Percentiles rank a stretch among this genome's conserved stretches.
Evolutionary conservation across 176 grass and related monocot genomes (phyloP).

Genomic region (Pontederia paniculata): DNA sequence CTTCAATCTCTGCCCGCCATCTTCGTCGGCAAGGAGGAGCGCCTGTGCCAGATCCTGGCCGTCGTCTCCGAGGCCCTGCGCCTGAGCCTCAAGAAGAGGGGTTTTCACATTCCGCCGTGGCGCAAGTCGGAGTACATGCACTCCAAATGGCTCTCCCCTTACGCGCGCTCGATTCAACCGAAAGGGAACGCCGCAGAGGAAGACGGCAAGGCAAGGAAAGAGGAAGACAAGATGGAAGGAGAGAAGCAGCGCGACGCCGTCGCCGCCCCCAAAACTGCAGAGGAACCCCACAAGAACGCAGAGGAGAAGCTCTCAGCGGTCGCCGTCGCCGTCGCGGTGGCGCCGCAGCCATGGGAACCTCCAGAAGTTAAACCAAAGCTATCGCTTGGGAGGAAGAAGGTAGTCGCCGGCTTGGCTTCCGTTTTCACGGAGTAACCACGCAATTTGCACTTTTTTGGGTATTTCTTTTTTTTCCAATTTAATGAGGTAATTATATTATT

Average conservation of each 20-base stretch:
- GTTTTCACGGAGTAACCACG: constrained; percentile 15
- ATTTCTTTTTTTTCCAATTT: not conserved
- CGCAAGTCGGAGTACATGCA: constrained; percentile 86
- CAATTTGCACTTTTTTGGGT: constrained; percentile 10
- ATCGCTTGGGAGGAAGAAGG: constrained; percentile 14
- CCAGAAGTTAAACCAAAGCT: constrained; percentile 53
- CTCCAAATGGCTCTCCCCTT: constrained; percentile 75
- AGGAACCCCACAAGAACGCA: not conserved
- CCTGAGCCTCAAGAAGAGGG: constrained; percentile 68
- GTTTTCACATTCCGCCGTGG: constrained; percentile 68
- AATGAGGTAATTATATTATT: not conserved
- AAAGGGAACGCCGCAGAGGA: not conserved
- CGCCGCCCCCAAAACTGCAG: not conserved
- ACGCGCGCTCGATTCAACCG: constrained; percentile 23
- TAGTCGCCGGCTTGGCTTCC: constrained; percentile 29
- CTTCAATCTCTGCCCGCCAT: constrained; percentile 49
- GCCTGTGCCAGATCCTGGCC: constrained; percentile 51
- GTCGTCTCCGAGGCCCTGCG: constrained; percentile 41
- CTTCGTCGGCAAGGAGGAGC: constrained; percentile 62
- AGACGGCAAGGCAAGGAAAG: not conserved
- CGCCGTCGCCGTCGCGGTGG: not conserved
- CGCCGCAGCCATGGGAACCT: constrained; percentile 21
- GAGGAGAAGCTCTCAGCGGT: not conserved
- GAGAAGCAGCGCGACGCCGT: not conserved
- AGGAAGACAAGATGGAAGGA: not conserved